These are phyloP conservation scores for Chaetomiaceae sp. DNA, from an alignment of 2,329 filamentous ascomycete species.

Conservation along the genomic window DNA sequence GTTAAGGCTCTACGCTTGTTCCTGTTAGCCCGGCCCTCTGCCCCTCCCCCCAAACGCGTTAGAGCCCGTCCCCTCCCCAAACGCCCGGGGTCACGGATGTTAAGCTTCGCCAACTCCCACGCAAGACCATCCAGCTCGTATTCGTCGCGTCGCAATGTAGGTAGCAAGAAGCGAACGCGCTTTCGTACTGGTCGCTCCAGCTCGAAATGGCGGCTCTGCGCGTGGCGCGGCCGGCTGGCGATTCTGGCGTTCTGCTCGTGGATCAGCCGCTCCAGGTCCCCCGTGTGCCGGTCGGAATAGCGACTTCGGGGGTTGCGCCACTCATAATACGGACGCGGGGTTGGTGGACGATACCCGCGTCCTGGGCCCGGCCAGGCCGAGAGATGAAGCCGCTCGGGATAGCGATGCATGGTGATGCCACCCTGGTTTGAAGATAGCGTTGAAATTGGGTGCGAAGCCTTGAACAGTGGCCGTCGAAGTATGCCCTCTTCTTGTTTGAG, in stretches of 20 bases:
- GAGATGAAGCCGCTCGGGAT: conserved; percentile 5
- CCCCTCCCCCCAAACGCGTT: conserved; percentile 6
- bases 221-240: not conserved
- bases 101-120: conserved; percentile 10
- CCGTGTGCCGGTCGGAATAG: conserved; percentile 5
- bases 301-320: conserved; percentile 1
- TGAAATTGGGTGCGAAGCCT: conserved; percentile 4
- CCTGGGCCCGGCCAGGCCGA: conserved; percentile 6
- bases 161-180: conserved; percentile 9
- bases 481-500: not conserved
- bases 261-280: conserved; percentile 1
- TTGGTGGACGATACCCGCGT: conserved; percentile 5
- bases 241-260: conserved; percentile 7
- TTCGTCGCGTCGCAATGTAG: conserved; percentile 6
- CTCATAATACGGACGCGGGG: not conserved
- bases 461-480: not conserved
- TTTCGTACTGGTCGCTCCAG: conserved; percentile 6
- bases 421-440: conserved; percentile 6
- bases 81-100: conserved; percentile 5
- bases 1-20: conserved; percentile 2
- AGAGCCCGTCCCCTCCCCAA: conserved; percentile 1
- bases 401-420: conserved; percentile 4
- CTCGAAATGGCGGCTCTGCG: conserved; percentile 9
- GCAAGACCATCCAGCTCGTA: conserved; percentile 9
- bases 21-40: not conserved